These are phyloP conservation scores for Fusarium penzigii DNA, from an alignment of 2,329 filamentous ascomycete species.

Conservation along the genomic window DNA sequence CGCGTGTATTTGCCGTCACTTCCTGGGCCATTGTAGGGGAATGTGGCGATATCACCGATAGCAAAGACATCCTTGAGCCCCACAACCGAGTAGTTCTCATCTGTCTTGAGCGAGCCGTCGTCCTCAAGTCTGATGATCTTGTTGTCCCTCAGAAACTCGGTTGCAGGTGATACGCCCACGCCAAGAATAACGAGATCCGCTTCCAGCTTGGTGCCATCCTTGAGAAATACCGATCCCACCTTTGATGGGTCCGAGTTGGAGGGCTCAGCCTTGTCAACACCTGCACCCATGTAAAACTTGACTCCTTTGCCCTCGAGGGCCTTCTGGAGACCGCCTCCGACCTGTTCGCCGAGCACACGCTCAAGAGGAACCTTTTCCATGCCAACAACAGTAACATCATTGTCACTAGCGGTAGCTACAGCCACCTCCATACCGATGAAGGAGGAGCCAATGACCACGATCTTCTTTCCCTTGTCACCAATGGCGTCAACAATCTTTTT, in stretches of 20 bases:
- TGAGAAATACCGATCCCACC: conserved; percentile 79
- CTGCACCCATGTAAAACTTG: conserved; percentile 81
- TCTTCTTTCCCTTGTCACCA: conserved; percentile 82
- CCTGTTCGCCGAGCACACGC: conserved; percentile 77
- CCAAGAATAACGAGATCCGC: conserved; percentile 92
- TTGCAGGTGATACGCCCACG: conserved; percentile 84
- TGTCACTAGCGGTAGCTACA: conserved; percentile 76
- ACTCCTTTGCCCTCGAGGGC: conserved; percentile 82
- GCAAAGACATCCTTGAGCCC: conserved; percentile 85
- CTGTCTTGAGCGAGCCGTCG: conserved; percentile 83
- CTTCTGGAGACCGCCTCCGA: conserved; percentile 79
- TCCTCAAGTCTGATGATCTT: conserved; percentile 68
- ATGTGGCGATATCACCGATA: conserved; percentile 92
- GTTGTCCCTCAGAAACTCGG: conserved; percentile 77
- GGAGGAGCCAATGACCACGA: conserved; percentile 87
- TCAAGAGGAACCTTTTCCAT: conserved; percentile 87
- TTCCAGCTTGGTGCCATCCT: conserved; percentile 80
- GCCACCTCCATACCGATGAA: conserved; percentile 99
- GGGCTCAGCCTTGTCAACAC: conserved; percentile 80
- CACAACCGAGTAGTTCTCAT: conserved; percentile 75
- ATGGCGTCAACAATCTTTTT: conserved; percentile 78
- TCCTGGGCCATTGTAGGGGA: conserved; percentile 89
- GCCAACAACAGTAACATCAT: conserved; percentile 83
- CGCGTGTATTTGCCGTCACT: conserved; percentile 72
- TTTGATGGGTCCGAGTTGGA: conserved; percentile 66